Percentiles rank a stretch among this genome's conserved stretches.
phyloP scores from a whole-genome alignment of 164 flowering plant genomes.

The Malania oleifera region DNA sequence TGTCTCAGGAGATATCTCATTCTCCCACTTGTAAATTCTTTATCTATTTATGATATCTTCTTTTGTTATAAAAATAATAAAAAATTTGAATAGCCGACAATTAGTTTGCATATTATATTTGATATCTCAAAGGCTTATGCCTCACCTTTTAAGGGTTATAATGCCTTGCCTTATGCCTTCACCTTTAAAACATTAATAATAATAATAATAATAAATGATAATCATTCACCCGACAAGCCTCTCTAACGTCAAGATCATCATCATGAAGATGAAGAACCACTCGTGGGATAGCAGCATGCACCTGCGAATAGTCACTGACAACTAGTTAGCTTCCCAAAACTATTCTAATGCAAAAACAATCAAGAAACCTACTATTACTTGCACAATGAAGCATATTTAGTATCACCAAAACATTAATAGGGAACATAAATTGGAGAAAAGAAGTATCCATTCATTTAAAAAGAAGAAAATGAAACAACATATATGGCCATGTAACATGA shows the following conservation, averaged over 20 bases:
- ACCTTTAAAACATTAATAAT: too few species aligned
- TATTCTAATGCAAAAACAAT: neutral
- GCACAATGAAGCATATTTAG: neutral
- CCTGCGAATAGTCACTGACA: conserved; percentile 32
- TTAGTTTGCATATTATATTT: too few species aligned
- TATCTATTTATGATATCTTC: too few species aligned
- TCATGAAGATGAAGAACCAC: conserved; percentile 82
- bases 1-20: too few species aligned
- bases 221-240: conserved; percentile 75
- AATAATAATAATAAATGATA: too few species aligned
- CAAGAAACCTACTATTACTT: neutral
- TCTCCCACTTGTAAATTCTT: too few species aligned
- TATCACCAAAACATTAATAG: neutral
- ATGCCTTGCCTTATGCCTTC: too few species aligned
- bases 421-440: neutral
- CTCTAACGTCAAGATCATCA: conserved; percentile 65
- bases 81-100: too few species aligned
- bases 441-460: neutral
- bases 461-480: neutral
- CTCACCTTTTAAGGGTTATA: too few species aligned
- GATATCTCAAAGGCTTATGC: too few species aligned
- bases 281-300: conserved; percentile 76
- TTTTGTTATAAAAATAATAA: too few species aligned
- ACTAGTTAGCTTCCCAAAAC: neutral
- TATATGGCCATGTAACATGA: too few species aligned